phyloP scores from a whole-genome alignment of 2,329 filamentous ascomycete species.

The Helminthosporium solani region DNA sequence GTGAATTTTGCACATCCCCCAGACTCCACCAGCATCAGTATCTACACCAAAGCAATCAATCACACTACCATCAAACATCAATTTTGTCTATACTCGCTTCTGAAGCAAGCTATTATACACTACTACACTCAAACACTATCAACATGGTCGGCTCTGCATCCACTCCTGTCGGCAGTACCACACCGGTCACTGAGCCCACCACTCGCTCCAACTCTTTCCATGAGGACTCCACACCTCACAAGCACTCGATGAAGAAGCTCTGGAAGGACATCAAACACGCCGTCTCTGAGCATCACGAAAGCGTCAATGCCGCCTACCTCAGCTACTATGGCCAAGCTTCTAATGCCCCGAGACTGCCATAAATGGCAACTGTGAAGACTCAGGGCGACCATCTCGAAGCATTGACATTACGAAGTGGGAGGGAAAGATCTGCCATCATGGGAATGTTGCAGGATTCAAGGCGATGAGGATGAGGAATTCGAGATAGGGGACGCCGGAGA shows the following conservation, averaged over 20 bases:
- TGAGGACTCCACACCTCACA: conserved; percentile 10
- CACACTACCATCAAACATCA: not conserved
- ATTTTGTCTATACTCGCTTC: not conserved
- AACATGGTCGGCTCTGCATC: conserved; percentile 1
- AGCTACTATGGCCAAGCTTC: conserved; percentile 24
- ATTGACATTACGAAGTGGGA: not conserved
- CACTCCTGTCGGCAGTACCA: not conserved
- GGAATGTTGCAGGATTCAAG: not conserved
- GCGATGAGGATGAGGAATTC: not conserved
- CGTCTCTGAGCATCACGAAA: conserved; percentile 31
- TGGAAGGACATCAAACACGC: conserved; percentile 31
- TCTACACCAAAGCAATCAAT: conserved; percentile 4
- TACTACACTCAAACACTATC: not conserved
- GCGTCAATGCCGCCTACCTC: conserved; percentile 30
- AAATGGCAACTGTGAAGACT: not conserved
- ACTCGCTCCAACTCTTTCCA: not conserved
- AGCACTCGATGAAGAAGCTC: conserved; percentile 29
- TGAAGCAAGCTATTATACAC: too few species aligned
- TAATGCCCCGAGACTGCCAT: not conserved
- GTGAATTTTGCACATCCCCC: not conserved
- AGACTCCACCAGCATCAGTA: not conserved
- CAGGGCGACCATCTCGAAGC: too few species aligned
- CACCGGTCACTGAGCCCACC: not conserved
- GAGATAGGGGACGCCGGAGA: not conserved
- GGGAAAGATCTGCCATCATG: not conserved